Evolutionary conservation across 2,329 filamentous ascomycete species (phyloP).

Genomic region (Fusarium piperis): DNA sequence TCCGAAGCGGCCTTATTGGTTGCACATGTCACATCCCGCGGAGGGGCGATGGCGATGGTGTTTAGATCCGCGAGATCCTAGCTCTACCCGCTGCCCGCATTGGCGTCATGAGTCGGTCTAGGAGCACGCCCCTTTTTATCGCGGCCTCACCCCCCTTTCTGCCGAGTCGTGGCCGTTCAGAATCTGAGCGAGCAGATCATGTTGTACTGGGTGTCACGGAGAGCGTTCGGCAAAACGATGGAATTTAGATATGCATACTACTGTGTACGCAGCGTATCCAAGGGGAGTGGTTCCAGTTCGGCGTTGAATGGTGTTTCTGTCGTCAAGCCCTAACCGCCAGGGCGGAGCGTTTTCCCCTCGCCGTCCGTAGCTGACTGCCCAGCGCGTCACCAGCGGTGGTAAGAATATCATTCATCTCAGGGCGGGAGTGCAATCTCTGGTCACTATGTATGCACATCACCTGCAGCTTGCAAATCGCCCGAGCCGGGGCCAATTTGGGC

Average conservation of each 20-base stretch:
- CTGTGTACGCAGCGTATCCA: neutral
- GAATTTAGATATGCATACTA: constrained; percentile 14
- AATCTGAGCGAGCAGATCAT: neutral
- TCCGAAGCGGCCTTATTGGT: constrained; percentile 33
- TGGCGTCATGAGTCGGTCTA: constrained; percentile 6
- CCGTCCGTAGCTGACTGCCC: neutral
- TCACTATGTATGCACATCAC: neutral
- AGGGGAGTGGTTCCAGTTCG: constrained; percentile 42
- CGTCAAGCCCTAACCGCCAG: neutral
- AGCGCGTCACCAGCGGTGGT: too few species aligned
- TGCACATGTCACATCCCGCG: constrained; percentile 38
- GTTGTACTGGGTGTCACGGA: constrained; percentile 20
- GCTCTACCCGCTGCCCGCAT: constrained; percentile 22
- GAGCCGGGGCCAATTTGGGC: neutral
- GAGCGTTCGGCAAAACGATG: constrained; percentile 25
- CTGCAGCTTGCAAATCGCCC: neutral
- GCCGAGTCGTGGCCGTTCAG: constrained; percentile 5
- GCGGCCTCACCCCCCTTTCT: neutral
- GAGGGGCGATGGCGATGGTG: constrained; percentile 31
- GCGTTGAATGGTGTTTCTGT: constrained; percentile 29
- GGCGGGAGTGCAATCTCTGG: neutral
- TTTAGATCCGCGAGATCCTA: constrained; percentile 40
- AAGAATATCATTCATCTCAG: neutral
- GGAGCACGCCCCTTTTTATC: constrained; percentile 6
- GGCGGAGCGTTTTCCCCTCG: neutral